Conservation (phyloP, 1,284 basidiomycete genomes). For the Boletus semigastroideus region DNA sequence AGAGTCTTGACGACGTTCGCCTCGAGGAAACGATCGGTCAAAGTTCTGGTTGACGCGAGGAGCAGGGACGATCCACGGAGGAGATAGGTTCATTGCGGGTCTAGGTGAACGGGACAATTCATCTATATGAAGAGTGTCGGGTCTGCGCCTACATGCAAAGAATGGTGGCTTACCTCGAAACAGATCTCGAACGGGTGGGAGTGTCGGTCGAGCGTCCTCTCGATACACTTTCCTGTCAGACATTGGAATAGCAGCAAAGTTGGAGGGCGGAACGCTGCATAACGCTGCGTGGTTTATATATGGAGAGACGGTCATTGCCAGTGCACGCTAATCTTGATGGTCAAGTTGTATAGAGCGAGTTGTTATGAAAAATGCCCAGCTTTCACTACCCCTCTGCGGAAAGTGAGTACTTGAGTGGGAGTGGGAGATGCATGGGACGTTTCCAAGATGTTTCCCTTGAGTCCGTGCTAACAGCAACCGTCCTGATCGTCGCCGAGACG, state of each 20-base stretch:
- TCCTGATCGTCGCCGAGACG: constrained; percentile 32
- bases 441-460: constrained; percentile 27
- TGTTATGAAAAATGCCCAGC: constrained; percentile 31
- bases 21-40: constrained; percentile 26
- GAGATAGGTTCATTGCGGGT: constrained; percentile 37
- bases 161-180: constrained; percentile 53
- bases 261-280: constrained; percentile 9
- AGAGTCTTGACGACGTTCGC: constrained; percentile 26
- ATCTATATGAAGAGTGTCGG: constrained; percentile 31
- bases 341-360: constrained; percentile 13
- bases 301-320: constrained; percentile 20
- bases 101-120: constrained; percentile 44
- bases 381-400: constrained; percentile 23
- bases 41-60: constrained; percentile 29
- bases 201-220: constrained; percentile 54
- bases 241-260: constrained; percentile 33
- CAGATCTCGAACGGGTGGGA: constrained; percentile 72
- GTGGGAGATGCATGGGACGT: constrained; percentile 26
- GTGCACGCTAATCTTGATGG: constrained; percentile 27
- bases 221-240: constrained; percentile 40
- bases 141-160: background rate
- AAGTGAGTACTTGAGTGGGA: constrained; percentile 7
- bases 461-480: constrained; percentile 30
- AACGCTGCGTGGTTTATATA: constrained; percentile 28
- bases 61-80: constrained; percentile 39